Base-by-base conservation (phyloP, 1,284 basidiomycete species). In the Ustilago loliicola region DNA sequence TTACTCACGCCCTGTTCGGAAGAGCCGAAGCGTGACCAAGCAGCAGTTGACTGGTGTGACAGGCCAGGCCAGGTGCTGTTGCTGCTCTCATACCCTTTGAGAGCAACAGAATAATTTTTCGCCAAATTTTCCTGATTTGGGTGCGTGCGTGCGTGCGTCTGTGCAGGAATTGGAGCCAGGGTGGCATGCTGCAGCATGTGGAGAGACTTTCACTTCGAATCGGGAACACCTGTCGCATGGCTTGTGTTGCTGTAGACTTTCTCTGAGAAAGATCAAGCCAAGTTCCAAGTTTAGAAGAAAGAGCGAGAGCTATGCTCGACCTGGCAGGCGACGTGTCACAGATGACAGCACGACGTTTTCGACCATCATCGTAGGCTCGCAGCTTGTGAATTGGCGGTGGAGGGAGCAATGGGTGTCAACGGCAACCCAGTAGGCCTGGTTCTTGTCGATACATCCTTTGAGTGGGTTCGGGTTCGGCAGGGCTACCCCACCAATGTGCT, bases 21-120 rank as follows among this genome's bases (percentile, higher is more conserved):
- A 34, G 47, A 21, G 40, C 58, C 47, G 34, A 60, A 32, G 32
- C 45, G 58, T 60, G 58, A 60, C 58, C 48, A 60, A 60, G 48
- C 58, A 40, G 48, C 30, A 25, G 29, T 8, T 47, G 3, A 29
- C 30, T 15, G 11, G 23, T 3, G 4, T 42, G n/a, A 6, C 15
- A 17, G 13, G 40, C 6, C 40, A 42, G 40, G 40, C 40, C 8
- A 21, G 17, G 15, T 42, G 40, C 42, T 53, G 27, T n/a, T n/a
- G n/a, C n/a, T n/a, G n/a, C n/a, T n/a, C n/a, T n/a, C n/a, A n/a
- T n/a, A n/a, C n/a, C n/a, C 30, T 53, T 19, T 32, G 45, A 23
- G n/a, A 17, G 48, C 23, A 21, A 34, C 21, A 21, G n/a, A 38
- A 13, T 32, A n/a, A 19, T 23, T 40, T 21, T 52, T 11, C 17